These are phyloP conservation scores for Phytopythium ostracodes DNA, from an alignment of 352 stramenopile species.

Conservation along the genomic window DNA sequence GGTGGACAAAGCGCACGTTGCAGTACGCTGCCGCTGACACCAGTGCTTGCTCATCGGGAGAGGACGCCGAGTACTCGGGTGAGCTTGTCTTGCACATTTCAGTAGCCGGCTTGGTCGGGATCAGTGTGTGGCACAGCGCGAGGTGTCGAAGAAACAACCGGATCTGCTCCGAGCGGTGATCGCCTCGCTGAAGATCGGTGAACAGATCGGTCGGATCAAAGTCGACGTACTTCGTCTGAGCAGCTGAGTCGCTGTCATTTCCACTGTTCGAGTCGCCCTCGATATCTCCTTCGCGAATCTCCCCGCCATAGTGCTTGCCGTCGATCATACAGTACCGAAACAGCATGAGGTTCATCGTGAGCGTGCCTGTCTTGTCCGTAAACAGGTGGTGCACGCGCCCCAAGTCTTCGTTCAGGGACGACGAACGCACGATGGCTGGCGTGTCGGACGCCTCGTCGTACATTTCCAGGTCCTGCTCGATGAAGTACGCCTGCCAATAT, in stretches of 20 bases:
- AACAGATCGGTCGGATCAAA: constrained; percentile 73
- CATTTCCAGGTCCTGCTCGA: constrained; percentile 91
- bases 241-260: neutral
- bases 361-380: constrained; percentile 94
- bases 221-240: constrained; percentile 40
- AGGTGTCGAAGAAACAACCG: constrained; percentile 68
- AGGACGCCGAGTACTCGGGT: constrained; percentile 78
- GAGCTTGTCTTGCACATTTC: constrained; percentile 76
- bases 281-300: constrained; percentile 49
- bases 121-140: constrained; percentile 76
- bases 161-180: constrained; percentile 38
- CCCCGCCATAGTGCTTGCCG: constrained; percentile 89
- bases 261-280: constrained; percentile 13
- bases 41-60: constrained; percentile 75
- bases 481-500: constrained; percentile 94
- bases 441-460: constrained; percentile 90
- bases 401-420: constrained; percentile 90
- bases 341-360: constrained; percentile 95
- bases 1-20: constrained; percentile 77
- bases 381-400: constrained; percentile 91
- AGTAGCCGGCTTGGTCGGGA: constrained; percentile 57
- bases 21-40: constrained; percentile 70
- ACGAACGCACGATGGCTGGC: constrained; percentile 72
- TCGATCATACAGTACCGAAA: constrained; percentile 96
- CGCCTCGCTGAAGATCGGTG: constrained; percentile 37